Percentiles rank a stretch among this genome's conserved stretches.
Conservation (phyloP, 352 stramenopile genomes). For the Phytophthora boehmeriae region DNA sequence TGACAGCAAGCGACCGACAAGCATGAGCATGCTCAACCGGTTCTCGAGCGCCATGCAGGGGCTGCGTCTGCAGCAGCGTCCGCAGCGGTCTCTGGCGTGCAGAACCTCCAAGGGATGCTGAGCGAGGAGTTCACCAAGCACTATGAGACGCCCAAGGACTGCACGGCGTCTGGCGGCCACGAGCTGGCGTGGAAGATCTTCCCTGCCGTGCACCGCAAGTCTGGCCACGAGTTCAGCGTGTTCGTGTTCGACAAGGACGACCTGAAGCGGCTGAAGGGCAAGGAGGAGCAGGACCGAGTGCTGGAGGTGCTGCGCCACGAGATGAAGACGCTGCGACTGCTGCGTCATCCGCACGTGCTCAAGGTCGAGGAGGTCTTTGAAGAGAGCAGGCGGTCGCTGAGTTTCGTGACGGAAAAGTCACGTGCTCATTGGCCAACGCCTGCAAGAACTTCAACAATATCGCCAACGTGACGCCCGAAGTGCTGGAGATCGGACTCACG, state of each 20-base stretch:
- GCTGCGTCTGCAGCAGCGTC: slow-evolving; percentile 55
- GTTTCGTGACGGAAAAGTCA: slow-evolving; percentile 91
- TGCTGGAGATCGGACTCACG: slow-evolving; percentile 87
- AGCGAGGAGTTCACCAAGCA: slow-evolving; percentile 87
- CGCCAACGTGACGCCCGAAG: slow-evolving; percentile 83
- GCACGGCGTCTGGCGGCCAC: slow-evolving; percentile 82
- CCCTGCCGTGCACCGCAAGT: slow-evolving; percentile 83
- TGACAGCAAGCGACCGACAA: background rate
- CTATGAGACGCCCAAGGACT: slow-evolving; percentile 89
- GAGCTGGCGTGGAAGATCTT: slow-evolving; percentile 88
- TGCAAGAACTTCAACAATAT: slow-evolving; percentile 91
- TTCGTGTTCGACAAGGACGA: slow-evolving; percentile 91
- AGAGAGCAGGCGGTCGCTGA: slow-evolving; percentile 82
- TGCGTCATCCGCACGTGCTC: slow-evolving; percentile 89
- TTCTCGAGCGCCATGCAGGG: slow-evolving; percentile 77
- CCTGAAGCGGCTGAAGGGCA: slow-evolving; percentile 81
- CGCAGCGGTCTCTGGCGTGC: slow-evolving; percentile 45
- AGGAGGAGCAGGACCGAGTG: slow-evolving; percentile 86
- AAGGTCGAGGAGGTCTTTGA: slow-evolving; percentile 92
- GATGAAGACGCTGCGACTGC: slow-evolving; percentile 86
- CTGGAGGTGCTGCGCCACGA: slow-evolving; percentile 89
- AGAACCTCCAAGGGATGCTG: slow-evolving; percentile 67
- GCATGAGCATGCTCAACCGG: slow-evolving; percentile 73
- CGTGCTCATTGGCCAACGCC: slow-evolving; percentile 90
- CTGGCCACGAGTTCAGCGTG: slow-evolving; percentile 75